Percentiles rank a stretch among this genome's conserved stretches.
Evolutionary conservation across 805 yeast genomes (phyloP).

Genomic region (Ogataea corticis): DNA sequence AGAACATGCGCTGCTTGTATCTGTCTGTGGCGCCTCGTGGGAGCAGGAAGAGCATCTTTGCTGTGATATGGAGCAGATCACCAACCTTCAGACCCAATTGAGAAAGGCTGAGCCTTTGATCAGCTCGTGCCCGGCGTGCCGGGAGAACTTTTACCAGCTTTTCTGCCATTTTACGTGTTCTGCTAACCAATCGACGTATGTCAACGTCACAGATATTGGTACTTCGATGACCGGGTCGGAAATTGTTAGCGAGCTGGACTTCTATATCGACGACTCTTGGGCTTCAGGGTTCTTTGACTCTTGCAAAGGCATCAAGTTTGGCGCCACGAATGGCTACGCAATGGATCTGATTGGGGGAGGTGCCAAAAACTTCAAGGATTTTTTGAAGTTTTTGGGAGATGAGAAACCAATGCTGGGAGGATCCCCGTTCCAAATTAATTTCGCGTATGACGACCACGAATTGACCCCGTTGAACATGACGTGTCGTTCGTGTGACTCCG

Average conservation of each 20-base stretch:
- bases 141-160: conserved; percentile 76
- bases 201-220: conserved; percentile 60
- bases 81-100: conserved; percentile 54
- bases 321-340: conserved; percentile 93
- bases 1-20: conserved; percentile 46
- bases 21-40: conserved; percentile 77
- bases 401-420: conserved; percentile 94
- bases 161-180: conserved; percentile 92
- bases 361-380: conserved; percentile 68
- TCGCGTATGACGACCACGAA: conserved; percentile 41
- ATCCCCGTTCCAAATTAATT: conserved; percentile 91
- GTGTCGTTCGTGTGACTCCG: conserved; percentile 56
- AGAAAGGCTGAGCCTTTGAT: conserved; percentile 78
- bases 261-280: conserved; percentile 55
- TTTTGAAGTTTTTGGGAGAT: conserved; percentile 88
- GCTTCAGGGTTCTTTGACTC: conserved; percentile 75
- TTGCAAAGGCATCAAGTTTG: conserved; percentile 85
- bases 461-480: conserved; percentile 34
- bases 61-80: conserved; percentile 67
- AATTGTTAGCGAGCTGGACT: conserved; percentile 71
- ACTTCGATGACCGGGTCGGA: conserved; percentile 49
- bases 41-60: conserved; percentile 52
- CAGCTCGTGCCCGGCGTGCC: conserved; percentile 93
- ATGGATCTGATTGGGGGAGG: conserved; percentile 99
- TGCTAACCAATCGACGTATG: conserved; percentile 73